Base-by-base conservation (phyloP, 805 yeast species). In the Grigorovia jiainica region DNA sequence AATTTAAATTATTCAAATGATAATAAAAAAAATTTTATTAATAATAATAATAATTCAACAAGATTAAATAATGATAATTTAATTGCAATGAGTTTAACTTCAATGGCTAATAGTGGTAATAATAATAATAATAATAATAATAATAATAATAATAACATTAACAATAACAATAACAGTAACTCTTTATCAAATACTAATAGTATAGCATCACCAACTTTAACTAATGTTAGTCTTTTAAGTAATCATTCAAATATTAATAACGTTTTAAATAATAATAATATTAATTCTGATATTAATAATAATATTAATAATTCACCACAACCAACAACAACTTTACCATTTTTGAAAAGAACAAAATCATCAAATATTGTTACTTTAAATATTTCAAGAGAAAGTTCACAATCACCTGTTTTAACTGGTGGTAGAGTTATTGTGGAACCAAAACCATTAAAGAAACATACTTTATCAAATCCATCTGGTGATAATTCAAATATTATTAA, bases 101-200 rank as follows among this genome's bases (percentile, higher is more conserved):
- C 61, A 13, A 59, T 61, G 63, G 65, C 65, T 20, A 58, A 58
- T 40, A 58, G 62, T 37, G 59, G 63, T 13, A 55, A 58, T n/a
- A n/a, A n/a, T n/a, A n/a, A n/a, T n/a, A n/a, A n/a, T n/a, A n/a
- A n/a, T n/a, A 27, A 13, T 11, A 43, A 58, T 57, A 27, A 19
- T 15, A 33, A 34, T 16, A 42, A 33, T 25, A 33, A 39, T 15
- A 34, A 15, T 25, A 15, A 21, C 24, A 20, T 21, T 23, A 27
- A 16, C 17, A 38, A 13, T 21, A 15, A 15, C 8, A 25, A 30
- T 32, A 34, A 18, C 13, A 10, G 16, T 20, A 16, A 34, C 15
- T 6, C 6, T 21, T 21, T 33, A 23, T 18, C 41, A 29, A 37
- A 37, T 27, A 27, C 32, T 18, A 27, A 37, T n/a, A n/a, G n/a